phyloP scores from a whole-genome alignment of 441 rosid species.

The Arabidopsis hybrid region DNA sequence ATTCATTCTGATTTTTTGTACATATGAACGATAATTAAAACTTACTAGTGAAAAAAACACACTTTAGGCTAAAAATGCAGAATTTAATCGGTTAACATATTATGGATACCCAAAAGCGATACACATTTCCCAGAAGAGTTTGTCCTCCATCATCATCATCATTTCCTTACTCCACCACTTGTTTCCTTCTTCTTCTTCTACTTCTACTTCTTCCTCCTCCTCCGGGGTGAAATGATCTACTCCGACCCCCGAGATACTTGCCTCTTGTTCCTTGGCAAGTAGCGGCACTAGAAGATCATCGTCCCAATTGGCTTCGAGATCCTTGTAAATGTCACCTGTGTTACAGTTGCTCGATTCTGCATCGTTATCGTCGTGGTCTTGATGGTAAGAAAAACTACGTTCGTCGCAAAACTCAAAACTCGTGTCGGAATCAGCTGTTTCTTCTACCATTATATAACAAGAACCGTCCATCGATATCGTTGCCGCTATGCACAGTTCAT shows the following conservation, averaged over 20 bases:
- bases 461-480: not conserved
- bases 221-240: not conserved
- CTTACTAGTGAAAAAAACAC: no score
- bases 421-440: not conserved
- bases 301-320: not conserved
- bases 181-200: not conserved
- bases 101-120: not conserved
- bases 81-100: no score
- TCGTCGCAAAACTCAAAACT: not conserved
- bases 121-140: conserved; percentile 1
- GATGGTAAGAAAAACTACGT: not conserved
- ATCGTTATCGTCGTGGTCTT: not conserved
- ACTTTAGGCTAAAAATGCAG: no score
- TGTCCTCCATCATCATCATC: conserved; percentile 6
- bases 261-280: not conserved
- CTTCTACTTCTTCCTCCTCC: not conserved
- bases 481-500: not conserved
- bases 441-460: not conserved
- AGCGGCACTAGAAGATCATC: not conserved
- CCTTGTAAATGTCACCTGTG: not conserved
- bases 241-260: not conserved
- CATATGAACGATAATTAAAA: no score
- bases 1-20: no score
- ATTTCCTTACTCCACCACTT: not conserved
- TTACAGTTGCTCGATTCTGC: not conserved